Evolutionary conservation across 352 stramenopile species (phyloP), one percentile per base, ranked within the genome.

Genomic region (Pythium dissimile): DNA sequence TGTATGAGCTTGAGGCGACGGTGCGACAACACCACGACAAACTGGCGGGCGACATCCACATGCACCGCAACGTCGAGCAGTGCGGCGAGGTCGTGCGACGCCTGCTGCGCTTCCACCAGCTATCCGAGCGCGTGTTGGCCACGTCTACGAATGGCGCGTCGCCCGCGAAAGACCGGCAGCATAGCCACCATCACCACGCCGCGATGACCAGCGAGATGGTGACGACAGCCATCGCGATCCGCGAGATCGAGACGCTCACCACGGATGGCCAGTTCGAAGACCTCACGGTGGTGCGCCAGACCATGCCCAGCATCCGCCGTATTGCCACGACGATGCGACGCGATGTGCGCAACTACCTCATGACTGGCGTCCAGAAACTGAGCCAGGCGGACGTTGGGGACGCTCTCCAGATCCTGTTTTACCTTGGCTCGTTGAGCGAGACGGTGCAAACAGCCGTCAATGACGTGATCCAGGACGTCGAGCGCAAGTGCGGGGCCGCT

Each of bases 401-500:
- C 41, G 76, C 83, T 24, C 68, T 95, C 37, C 80, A 95, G 60
- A 81, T 92, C 18, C 68, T 95, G 9, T 92, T 85, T 27, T 91
- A 89, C 42, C 64, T 93, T 2, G 84, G 81, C 32, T 71, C 74
- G 10, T 56, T 89, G 28, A 69, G 68, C 5, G 67, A 86, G 18
- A 86, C 70, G 26, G 84, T 88, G 21, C 81, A 95, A 65, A 72
- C 73, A 10, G 77, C 69, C 3, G 81, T 95, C 18, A 93, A 93
- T 64, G 84, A 88, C 13, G 80, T 91, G 54, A 87, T 95, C 48
- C 77, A 93, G 41, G 82, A 89, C 23, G 69, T 95, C 0, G 85
- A 95, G 55, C 73, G 75, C 23, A 77, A 86, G 28, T 89, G 80
- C 43, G 62, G 62, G 20, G 57, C 61, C 15, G 72, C 70, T 21